Base-by-base conservation (phyloP, 2,329 filamentous ascomycete genomes). In the Sporothrix globosa region DNA sequence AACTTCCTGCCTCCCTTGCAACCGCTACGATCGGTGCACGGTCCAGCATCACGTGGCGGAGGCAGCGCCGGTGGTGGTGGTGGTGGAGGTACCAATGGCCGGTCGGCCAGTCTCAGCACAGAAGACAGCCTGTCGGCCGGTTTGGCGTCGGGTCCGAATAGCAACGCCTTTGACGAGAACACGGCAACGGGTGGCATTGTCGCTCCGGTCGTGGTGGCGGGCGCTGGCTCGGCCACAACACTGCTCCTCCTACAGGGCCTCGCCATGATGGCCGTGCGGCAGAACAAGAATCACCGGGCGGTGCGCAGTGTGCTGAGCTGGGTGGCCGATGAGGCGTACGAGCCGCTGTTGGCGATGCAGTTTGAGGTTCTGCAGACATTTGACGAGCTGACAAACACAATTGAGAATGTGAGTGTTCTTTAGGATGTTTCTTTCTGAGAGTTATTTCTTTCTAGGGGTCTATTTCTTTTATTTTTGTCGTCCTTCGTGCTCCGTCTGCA, bases 281-380 rank as follows among this genome's bases (percentile, higher is more conserved):
- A 96, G 80, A 91, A 93, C 78, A 95, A 94, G 79, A 87, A 87
- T 75, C 88, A 94, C 77, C 92, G 91, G 72, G 89, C 91, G 67
- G 86, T 87, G 73, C 89, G 89, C 71, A 91, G 90, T 68, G 83
- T 96, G 61, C 80, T 97, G 71, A 92, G 93, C 78, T 94, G 92
- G 87, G 92, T 96, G 81, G 78, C 82, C 72, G 91, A 93, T 76
- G 90, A 91, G 68, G 87, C 88, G 63, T 88, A 88, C 73, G 92
- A 96, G 78, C 88, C 90, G 48, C 82, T 96, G 71, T 84, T 89
- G 69, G 88, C 88, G 0, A 92, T 96, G 90, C 92, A 92, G 0
- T 96, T 96, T 77, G 88, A 88, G 73, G 86, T 92, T 58, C 81
- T 93, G 73, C 91, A 95, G 80, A 90, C 86, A 53, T 96, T 93